A percentile compares a stretch with the other conserved stretches of the same genome.
Evolutionary conservation across 805 yeast species (phyloP).

Genomic region (Kodamaea neixiangensis): DNA sequence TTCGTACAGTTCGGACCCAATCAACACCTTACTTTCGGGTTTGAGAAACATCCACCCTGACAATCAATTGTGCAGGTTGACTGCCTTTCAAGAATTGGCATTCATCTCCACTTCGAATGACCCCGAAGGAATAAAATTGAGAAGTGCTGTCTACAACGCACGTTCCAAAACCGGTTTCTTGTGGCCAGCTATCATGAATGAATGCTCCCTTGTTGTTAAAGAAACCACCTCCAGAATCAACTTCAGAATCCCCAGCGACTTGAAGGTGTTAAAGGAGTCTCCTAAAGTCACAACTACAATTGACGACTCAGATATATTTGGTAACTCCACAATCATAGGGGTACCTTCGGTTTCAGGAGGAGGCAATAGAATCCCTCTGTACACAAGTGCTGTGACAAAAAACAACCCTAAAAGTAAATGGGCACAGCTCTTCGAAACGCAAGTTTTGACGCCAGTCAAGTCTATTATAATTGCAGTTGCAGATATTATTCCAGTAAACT

Average conservation of each 20-base stretch:
- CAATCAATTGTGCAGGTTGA: constrained; percentile 42
- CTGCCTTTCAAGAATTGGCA: constrained; percentile 78
- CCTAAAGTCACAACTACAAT: constrained; percentile 17
- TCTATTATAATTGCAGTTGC: constrained; percentile 8
- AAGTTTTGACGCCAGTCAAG: constrained; percentile 16
- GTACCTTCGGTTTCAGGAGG: constrained; percentile 2
- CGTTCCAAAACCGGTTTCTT: constrained; percentile 45
- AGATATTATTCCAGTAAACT: background rate
- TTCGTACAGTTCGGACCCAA: constrained; percentile 58
- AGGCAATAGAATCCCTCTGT: constrained; percentile 2
- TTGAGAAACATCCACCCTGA: constrained; percentile 50
- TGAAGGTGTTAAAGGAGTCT: constrained; percentile 26
- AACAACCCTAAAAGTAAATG: constrained; percentile 6
- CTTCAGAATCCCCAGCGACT: constrained; percentile 32
- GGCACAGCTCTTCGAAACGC: constrained; percentile 15
- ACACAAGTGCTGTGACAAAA: background rate
- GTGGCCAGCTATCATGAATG: constrained; percentile 64
- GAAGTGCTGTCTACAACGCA: constrained; percentile 56
- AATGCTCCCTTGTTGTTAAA: constrained; percentile 57
- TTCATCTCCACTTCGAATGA: constrained; percentile 53
- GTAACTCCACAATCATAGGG: constrained; percentile 29
- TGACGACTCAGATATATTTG: constrained; percentile 32
- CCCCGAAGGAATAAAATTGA: constrained; percentile 40
- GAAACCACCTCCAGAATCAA: constrained; percentile 47
- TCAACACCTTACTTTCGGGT: constrained; percentile 64